Conservation (phyloP, 2,329 filamentous ascomycete genomes). For the Penicillium sp. region DNA sequence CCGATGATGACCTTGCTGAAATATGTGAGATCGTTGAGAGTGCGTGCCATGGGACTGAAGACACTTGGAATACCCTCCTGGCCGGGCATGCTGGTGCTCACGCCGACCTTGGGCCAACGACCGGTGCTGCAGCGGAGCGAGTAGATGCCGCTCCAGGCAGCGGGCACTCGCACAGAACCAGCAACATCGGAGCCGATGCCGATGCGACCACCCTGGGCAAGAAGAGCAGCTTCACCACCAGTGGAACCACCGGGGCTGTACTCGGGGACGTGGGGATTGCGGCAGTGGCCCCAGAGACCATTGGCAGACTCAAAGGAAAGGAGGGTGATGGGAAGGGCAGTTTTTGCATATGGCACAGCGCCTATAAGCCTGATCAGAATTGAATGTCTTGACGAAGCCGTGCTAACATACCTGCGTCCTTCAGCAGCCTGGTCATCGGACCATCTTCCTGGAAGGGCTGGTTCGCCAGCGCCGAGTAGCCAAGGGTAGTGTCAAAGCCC, state of each 20-base stretch:
- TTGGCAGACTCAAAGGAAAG: constrained; percentile 82
- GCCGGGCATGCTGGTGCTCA: constrained; percentile 85
- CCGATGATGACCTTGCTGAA: constrained; percentile 76
- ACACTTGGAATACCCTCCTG: constrained; percentile 89
- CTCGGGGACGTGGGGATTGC: constrained; percentile 78
- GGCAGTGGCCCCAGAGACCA: constrained; percentile 77
- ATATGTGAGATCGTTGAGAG: constrained; percentile 77
- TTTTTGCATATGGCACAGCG: constrained; percentile 90
- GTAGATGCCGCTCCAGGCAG: constrained; percentile 89
- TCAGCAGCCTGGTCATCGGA: constrained; percentile 71
- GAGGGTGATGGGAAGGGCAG: constrained; percentile 82
- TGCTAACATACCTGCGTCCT: constrained; percentile 64
- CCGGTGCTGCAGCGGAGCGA: constrained; percentile 84
- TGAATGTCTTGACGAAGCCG: background rate
- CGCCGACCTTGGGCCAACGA: constrained; percentile 83
- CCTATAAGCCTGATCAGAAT: constrained; percentile 46
- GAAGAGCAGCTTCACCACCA: constrained; percentile 77
- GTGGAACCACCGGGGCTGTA: constrained; percentile 91
- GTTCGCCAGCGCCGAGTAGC: constrained; percentile 71
- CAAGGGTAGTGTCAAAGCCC: constrained; percentile 80
- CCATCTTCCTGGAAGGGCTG: constrained; percentile 71
- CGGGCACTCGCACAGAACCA: constrained; percentile 81
- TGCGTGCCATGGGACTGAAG: constrained; percentile 90
- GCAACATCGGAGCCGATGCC: constrained; percentile 91
- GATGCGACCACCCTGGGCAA: constrained; percentile 80